Evolutionary conservation across 2,329 filamentous ascomycete genomes (phyloP), one percentile per base, ranked within the genome.

Genomic region (Ophiostoma ulmi): DNA sequence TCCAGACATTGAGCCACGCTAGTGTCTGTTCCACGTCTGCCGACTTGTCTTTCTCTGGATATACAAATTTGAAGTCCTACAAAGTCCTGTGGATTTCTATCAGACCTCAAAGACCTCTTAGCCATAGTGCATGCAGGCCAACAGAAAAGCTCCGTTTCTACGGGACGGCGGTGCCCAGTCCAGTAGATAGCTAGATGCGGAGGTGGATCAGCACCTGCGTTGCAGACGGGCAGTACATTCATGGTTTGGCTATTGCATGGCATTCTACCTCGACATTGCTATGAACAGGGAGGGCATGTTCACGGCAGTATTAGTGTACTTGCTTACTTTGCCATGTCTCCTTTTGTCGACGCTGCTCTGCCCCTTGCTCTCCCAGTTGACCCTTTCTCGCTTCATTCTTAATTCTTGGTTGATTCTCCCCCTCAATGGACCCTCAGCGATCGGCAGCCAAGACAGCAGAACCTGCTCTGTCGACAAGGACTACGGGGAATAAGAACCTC

Each of bases 201-300:
- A 58, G 52, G 52, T 58, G 52, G 52, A 58, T 58, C 52, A 58
- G 52, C 39, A 14, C n/a, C 22, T 58, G 52, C 22, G 31, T 58
- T 26, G 48, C 52, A 58, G 31, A 31, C 31, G 2, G 31, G 31
- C 31, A 31, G 31, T 31, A 31, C 31, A 31, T 31, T 31, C 31
- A 31, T 31, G 31, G 31, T 31, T 31, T 31, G 31, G 31, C 31
- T 31, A 3, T 31, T 4, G 1, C 31, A 63, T 63, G 58, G 58
- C 58, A 63, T 63, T 63, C 26, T 35, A 35, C 58, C 26, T 63
- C 13, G 58, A 63, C 13, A 63, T 63, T 63, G 52, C 22, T 26
- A 3, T 8, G 31, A 58, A 20, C 26, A 63, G 22, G 58, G 4
- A 63, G 22, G 58, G 4, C 4, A 35, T 13, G 7, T 20, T 36